Percentiles rank a stretch among this genome's conserved stretches.
These are phyloP conservation scores for Fraxinus latifolia DNA, from an alignment of 305 asterid genomes.

Conservation along the genomic window DNA sequence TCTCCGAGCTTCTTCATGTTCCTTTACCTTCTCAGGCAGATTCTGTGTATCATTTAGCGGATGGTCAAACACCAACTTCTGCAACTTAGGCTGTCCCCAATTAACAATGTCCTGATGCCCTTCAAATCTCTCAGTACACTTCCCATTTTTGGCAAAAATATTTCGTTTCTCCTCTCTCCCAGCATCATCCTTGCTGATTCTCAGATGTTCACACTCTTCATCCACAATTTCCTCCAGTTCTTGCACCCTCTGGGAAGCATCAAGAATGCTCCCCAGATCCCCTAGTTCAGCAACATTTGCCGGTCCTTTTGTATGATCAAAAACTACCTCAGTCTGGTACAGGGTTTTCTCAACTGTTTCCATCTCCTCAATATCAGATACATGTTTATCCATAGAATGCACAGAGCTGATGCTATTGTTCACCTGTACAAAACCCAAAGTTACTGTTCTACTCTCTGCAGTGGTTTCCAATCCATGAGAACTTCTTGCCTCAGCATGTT, in stretches of 20 bases:
- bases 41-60: constrained; percentile 22
- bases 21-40: constrained; percentile 19
- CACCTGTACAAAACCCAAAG: constrained; percentile 39
- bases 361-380: constrained; percentile 23
- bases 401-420: constrained; percentile 29
- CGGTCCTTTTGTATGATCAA: constrained; percentile 21
- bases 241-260: constrained; percentile 29
- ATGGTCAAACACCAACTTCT: constrained; percentile 26
- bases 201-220: constrained; percentile 28
- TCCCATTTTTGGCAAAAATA: constrained; percentile 28
- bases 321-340: constrained; percentile 19
- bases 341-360: constrained; percentile 26
- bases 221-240: constrained; percentile 29
- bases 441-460: constrained; percentile 34
- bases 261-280: constrained; percentile 23
- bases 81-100: constrained; percentile 23
- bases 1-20: constrained; percentile 14
- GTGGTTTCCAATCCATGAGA: constrained; percentile 36
- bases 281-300: constrained; percentile 23
- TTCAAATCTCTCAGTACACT: constrained; percentile 24
- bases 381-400: constrained; percentile 24
- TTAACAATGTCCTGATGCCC: constrained; percentile 19
- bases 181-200: constrained; percentile 32
- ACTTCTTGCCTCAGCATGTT: constrained; percentile 29
- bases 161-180: constrained; percentile 23